These are phyloP conservation scores for Discostella pseudostelligera DNA, from an alignment of 108 stramenopile species.

Conservation along the genomic window DNA sequence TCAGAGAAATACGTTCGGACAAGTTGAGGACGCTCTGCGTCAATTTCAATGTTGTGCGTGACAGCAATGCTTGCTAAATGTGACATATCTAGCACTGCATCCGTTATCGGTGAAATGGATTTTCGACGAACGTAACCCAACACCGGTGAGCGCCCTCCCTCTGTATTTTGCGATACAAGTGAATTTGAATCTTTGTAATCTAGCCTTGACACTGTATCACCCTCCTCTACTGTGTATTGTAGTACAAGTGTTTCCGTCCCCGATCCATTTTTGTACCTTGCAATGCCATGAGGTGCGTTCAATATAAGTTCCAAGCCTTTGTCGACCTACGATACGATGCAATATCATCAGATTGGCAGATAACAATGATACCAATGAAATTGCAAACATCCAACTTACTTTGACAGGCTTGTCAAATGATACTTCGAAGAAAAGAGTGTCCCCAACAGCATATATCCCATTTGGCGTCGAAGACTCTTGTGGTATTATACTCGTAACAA, in stretches of 20 bases:
- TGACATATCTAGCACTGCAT: conserved; percentile 25
- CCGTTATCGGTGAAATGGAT: conserved; percentile 29
- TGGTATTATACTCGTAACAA: conserved; percentile 24
- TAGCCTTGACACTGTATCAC: conserved; percentile 16
- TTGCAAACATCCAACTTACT: conserved; percentile 12
- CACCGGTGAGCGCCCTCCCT: conserved; percentile 32
- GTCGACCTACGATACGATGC: conserved; percentile 15
- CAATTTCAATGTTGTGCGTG: conserved; percentile 17
- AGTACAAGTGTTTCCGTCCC: conserved; percentile 26
- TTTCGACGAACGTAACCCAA: conserved; percentile 25
- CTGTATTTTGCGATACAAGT: conserved; percentile 33
- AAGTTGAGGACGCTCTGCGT: conserved; percentile 18
- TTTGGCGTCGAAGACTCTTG: conserved; percentile 31
- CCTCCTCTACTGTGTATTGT: conserved; percentile 26
- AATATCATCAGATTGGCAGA: background rate
- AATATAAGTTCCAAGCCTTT: conserved; percentile 29
- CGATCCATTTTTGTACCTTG: conserved; percentile 30
- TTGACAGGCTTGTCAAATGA: conserved; percentile 47
- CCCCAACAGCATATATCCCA: conserved; percentile 42
- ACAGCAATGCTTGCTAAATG: conserved; percentile 12
- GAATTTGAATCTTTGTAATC: conserved; percentile 19
- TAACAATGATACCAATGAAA: background rate
- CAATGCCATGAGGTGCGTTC: conserved; percentile 19
- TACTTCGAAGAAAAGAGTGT: conserved; percentile 41
- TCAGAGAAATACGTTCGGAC: conserved; percentile 14